phyloP scores from a whole-genome alignment of 495 filamentous ascomycete genomes.

The Chaetomium cochliodes region DNA sequence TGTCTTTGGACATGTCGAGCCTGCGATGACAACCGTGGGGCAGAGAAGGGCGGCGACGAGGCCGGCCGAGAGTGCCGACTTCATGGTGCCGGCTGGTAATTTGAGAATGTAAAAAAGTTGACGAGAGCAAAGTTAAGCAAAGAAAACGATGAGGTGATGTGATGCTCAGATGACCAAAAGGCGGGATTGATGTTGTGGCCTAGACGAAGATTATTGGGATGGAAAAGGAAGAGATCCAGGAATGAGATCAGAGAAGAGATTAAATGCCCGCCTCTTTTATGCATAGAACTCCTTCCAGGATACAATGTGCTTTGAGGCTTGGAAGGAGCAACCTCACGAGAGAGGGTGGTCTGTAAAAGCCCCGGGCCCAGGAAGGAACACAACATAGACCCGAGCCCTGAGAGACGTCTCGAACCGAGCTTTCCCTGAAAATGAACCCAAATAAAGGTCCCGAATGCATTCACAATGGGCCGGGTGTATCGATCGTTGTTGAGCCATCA shows the following conservation, averaged over 20 bases:
- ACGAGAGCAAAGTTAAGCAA: conserved; percentile 15
- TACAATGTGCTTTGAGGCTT: neutral
- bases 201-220: neutral
- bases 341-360: neutral
- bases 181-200: neutral
- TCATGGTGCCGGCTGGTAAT: conserved; percentile 7
- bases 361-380: neutral
- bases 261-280: neutral
- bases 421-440: neutral
- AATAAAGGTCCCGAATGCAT: no score
- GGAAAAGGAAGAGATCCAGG: neutral
- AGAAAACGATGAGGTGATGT: neutral
- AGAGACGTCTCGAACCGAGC: neutral
- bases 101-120: neutral
- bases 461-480: no score
- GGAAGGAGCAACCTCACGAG: conserved; percentile 3
- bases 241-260: neutral
- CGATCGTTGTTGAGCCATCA: no score
- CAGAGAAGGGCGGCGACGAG: conserved; percentile 13
- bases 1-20: conserved; percentile 6
- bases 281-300: conserved; percentile 1
- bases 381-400: neutral
- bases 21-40: neutral
- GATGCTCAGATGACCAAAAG: conserved; percentile 1
- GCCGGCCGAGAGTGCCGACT: conserved; percentile 12